Percentiles rank a stretch among this genome's conserved stretches.
Conservation (phyloP, 371 early-diverging fungal genomes). For the Zopfochytrium polystomum region DNA sequence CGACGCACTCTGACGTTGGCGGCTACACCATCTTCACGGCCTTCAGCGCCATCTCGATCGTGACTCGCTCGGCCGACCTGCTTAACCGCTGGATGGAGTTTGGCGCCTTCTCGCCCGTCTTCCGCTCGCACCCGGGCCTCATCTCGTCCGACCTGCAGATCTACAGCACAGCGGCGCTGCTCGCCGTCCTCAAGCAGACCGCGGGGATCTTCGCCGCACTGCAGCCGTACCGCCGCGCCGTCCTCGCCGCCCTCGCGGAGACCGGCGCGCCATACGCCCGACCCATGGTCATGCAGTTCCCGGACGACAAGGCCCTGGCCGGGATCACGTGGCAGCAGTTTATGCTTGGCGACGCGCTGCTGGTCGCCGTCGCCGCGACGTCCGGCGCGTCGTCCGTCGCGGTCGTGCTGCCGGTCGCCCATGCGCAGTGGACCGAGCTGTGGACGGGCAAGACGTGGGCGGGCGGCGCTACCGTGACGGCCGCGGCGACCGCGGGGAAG, state of each 20-base stretch:
- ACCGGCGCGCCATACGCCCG: constrained; percentile 55
- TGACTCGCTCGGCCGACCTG: constrained; percentile 45
- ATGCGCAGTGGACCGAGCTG: too few species aligned
- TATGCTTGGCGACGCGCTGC: constrained; percentile 6
- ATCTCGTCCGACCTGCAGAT: too few species aligned
- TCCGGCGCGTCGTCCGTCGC: background rate
- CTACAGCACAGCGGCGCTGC: background rate
- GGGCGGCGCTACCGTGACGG: too few species aligned
- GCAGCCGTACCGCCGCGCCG: constrained; percentile 35
- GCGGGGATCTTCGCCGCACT: constrained; percentile 40
- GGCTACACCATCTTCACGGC: constrained; percentile 40
- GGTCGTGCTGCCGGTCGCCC: too few species aligned
- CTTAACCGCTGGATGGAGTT: constrained; percentile 57
- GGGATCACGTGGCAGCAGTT: constrained; percentile 7
- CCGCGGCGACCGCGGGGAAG: too few species aligned
- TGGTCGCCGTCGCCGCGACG: constrained; percentile 9
- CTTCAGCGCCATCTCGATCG: too few species aligned
- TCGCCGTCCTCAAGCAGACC: constrained; percentile 39
- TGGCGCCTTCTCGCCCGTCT: constrained; percentile 48
- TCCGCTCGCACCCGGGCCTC: constrained; percentile 51
- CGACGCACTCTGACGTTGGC: constrained; percentile 52
- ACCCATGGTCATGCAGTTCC: constrained; percentile 52
- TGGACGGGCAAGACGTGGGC: too few species aligned
- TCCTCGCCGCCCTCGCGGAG: constrained; percentile 48
- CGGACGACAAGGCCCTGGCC: background rate